Conservation (phyloP, 1,284 basidiomycete genomes). For the Ceratobasidium sp. region DNA sequence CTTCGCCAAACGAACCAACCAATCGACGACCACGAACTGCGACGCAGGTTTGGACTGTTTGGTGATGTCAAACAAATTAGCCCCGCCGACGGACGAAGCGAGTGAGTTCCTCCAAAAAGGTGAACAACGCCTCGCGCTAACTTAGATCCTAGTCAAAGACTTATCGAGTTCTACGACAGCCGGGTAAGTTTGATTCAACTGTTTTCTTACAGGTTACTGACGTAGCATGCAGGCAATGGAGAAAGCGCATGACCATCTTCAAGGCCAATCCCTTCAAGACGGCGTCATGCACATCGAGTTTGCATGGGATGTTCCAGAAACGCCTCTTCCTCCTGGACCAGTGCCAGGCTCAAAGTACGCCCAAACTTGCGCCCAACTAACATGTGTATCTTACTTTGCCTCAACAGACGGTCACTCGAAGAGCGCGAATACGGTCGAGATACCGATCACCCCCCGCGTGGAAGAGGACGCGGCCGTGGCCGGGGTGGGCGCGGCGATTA, state of each 20-base stretch:
- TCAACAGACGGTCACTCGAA: constrained; percentile 18
- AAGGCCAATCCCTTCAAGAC: constrained; percentile 79
- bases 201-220: not conserved
- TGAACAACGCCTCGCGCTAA: not conserved
- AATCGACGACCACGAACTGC: constrained; percentile 84
- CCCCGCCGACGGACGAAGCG: constrained; percentile 67
- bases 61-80: constrained; percentile 88
- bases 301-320: constrained; percentile 77
- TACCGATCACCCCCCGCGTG: constrained; percentile 56
- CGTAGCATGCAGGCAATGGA: constrained; percentile 64
- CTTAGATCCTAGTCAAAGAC: constrained; percentile 67
- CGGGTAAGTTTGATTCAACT: constrained; percentile 59
- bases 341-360: constrained; percentile 47
- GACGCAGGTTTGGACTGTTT: constrained; percentile 81
- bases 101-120: constrained; percentile 59
- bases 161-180: constrained; percentile 89
- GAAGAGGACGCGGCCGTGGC: constrained; percentile 51
- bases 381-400: constrained; percentile 5
- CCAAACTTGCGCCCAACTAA: constrained; percentile 43
- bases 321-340: constrained; percentile 50
- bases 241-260: constrained; percentile 80
- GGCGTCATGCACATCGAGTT: constrained; percentile 87
- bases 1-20: constrained; percentile 73
- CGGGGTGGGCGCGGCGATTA: constrained; percentile 25
- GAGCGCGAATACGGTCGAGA: constrained; percentile 50